These are phyloP conservation scores for Acmispon strigosus DNA, from an alignment of 306 rosid genomes.

Conservation along the genomic window DNA sequence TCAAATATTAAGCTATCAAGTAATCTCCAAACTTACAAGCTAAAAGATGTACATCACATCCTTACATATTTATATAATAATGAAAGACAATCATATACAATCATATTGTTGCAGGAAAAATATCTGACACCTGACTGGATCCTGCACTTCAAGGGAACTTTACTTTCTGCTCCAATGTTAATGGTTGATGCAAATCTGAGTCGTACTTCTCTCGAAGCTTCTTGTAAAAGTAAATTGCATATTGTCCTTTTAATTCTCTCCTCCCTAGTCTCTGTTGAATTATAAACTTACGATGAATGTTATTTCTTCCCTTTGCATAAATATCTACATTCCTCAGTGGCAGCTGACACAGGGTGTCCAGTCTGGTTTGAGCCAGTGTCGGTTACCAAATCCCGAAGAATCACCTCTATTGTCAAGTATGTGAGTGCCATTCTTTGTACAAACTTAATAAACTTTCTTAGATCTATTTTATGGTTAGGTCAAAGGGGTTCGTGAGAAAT, in stretches of 20 bases:
- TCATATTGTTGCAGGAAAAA: conserved; percentile 52
- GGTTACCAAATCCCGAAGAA: conserved; percentile 76
- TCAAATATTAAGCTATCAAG: conserved; percentile 7
- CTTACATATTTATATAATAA: conserved; percentile 8
- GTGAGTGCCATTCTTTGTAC: conserved; percentile 49
- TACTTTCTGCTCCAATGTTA: conserved; percentile 57
- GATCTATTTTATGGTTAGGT: background rate
- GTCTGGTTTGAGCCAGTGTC: conserved; percentile 98
- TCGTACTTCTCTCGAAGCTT: conserved; percentile 52
- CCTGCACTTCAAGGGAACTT: conserved; percentile 38
- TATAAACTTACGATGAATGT: background rate
- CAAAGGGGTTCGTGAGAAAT: conserved; percentile 13
- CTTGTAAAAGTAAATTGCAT: conserved; percentile 57
- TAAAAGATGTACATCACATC: conserved; percentile 2
- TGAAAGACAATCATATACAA: background rate
- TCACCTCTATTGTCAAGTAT: conserved; percentile 59
- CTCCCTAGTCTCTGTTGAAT: background rate
- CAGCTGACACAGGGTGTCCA: conserved; percentile 52
- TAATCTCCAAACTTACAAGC: conserved; percentile 22
- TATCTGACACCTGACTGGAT: conserved; percentile 81
- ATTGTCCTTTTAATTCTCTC: background rate
- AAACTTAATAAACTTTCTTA: background rate
- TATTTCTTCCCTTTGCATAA: conserved; percentile 12
- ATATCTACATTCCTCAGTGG: conserved; percentile 43
- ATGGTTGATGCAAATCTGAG: conserved; percentile 85